Conservation (phyloP, 257 asterid species). For the Cruciata laevipes region DNA sequence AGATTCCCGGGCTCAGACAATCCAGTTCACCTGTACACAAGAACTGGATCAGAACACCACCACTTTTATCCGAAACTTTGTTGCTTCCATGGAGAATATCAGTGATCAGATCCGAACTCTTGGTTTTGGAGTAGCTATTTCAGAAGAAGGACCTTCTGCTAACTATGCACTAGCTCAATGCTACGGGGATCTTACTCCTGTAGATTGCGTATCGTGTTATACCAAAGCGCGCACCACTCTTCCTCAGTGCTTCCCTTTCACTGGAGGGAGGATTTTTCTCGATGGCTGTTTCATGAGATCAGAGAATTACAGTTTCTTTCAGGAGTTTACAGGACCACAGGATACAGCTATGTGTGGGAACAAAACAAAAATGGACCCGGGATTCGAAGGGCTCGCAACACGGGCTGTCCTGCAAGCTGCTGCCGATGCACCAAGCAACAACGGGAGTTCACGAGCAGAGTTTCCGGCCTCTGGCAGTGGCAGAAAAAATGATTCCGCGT, state of each 20-base stretch:
- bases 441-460: slow-evolving; percentile 19
- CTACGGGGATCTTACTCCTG: slow-evolving; percentile 77
- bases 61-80: slow-evolving; percentile 47
- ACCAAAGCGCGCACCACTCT: slow-evolving; percentile 60
- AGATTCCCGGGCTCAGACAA: slow-evolving; percentile 53
- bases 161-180: slow-evolving; percentile 60
- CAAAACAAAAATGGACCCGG: slow-evolving; percentile 20
- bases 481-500: slow-evolving; percentile 6
- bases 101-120: slow-evolving; percentile 43
- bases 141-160: slow-evolving; percentile 49
- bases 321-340: slow-evolving; percentile 35
- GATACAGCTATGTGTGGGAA: slow-evolving; percentile 36
- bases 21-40: slow-evolving; percentile 37
- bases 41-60: slow-evolving; percentile 45
- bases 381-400: slow-evolving; percentile 24
- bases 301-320: slow-evolving; percentile 55
- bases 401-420: slow-evolving; percentile 25
- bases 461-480: slow-evolving; percentile 12
- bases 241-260: slow-evolving; percentile 61
- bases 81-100: slow-evolving; percentile 56
- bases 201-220: slow-evolving; percentile 31
- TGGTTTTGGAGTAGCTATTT: slow-evolving; percentile 43
- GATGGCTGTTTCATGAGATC: slow-evolving; percentile 86
- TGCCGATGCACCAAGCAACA: slow-evolving; percentile 22
- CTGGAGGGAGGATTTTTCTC: slow-evolving; percentile 56